Evolutionary conservation across 148 eudicot species (phyloP).

Genomic region (Arctostaphylos glauca): DNA sequence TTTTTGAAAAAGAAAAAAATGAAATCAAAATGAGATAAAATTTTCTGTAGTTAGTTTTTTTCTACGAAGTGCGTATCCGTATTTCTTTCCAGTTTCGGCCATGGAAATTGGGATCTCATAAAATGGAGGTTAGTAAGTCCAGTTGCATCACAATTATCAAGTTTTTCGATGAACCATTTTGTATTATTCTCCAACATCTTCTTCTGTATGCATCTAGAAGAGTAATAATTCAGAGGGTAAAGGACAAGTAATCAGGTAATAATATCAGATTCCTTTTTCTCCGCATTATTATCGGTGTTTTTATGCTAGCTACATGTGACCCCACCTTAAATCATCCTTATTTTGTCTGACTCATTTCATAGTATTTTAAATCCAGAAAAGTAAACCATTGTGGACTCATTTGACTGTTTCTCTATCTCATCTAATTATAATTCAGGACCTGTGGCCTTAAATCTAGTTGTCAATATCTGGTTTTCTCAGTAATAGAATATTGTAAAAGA

Average conservation of each 20-base stretch:
- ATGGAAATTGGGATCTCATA: too few species aligned
- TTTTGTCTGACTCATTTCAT: background rate
- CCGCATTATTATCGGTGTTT: constrained; percentile 8
- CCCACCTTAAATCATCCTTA: constrained; percentile 1
- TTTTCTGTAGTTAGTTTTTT: too few species aligned
- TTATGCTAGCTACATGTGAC: too few species aligned
- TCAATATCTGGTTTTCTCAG: background rate
- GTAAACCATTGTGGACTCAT: constrained; percentile 12
- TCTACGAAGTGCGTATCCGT: too few species aligned
- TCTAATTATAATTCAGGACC: background rate
- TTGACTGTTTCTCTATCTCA: constrained; percentile 36
- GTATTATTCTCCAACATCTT: too few species aligned
- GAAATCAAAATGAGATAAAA: too few species aligned
- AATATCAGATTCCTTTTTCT: constrained; percentile 15
- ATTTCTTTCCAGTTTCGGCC: too few species aligned
- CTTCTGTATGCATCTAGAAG: too few species aligned
- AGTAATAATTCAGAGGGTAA: constrained; percentile 1
- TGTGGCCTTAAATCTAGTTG: background rate
- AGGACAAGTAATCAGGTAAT: constrained; percentile 9
- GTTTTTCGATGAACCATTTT: too few species aligned
- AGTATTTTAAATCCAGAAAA: background rate
- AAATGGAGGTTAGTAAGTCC: too few species aligned
- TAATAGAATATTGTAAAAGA: background rate
- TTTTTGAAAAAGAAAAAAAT: too few species aligned
- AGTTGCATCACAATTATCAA: too few species aligned